Conservation (phyloP, 129 eudicot genomes). For the Heracleum sosnowskyi region DNA sequence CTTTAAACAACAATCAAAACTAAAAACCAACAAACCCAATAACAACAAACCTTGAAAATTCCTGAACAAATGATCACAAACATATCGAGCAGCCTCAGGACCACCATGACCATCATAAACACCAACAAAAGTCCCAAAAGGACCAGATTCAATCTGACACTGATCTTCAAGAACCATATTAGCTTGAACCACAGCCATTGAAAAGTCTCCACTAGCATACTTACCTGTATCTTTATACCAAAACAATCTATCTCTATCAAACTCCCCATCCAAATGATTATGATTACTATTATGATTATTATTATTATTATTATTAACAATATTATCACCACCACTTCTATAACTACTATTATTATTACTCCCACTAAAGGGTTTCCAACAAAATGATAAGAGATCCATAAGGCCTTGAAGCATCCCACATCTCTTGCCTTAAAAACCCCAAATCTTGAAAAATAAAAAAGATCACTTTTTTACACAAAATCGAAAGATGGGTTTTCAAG, state of each 20-base stretch:
- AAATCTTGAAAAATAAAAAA: neutral
- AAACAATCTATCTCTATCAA: conserved; percentile 42
- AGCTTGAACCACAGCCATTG: conserved; percentile 66
- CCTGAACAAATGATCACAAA: conserved; percentile 47
- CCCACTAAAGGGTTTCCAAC: conserved; percentile 58
- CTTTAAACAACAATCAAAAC: neutral
- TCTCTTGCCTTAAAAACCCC: conserved; percentile 38
- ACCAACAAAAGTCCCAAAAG: conserved; percentile 67
- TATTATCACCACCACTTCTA: conserved; percentile 7
- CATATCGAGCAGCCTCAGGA: conserved; percentile 51
- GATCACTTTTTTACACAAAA: neutral
- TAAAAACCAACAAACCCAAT: neutral
- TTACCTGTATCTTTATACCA: conserved; percentile 50
- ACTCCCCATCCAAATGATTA: conserved; percentile 29
- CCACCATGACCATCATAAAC: conserved; percentile 83
- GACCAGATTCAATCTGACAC: conserved; percentile 59
- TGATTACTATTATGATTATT: neutral
- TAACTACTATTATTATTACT: conserved; percentile 20
- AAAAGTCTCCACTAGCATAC: conserved; percentile 45
- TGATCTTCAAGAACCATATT: conserved; percentile 73
- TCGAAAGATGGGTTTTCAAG: neutral
- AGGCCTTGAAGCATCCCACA: conserved; percentile 57
- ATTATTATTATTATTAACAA: neutral
- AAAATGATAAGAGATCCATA: conserved; percentile 62
- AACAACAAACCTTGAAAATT: conserved; percentile 44